Percentiles rank a stretch among this genome's conserved stretches.
Conservation (phyloP, 257 asterid genomes). For the Verbascum thapsus region DNA sequence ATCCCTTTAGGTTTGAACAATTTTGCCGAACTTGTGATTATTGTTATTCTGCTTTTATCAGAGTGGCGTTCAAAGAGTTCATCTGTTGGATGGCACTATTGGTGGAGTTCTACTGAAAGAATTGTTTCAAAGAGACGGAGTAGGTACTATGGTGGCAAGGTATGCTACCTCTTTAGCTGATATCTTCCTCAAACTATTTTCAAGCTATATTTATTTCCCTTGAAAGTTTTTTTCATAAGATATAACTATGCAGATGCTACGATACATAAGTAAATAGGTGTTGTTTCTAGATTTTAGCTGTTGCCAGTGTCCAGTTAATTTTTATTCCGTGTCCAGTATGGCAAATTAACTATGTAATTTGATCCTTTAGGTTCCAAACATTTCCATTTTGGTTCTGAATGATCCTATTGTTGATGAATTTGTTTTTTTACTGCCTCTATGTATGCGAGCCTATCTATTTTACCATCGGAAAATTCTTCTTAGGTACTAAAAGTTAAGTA, state of each 20-base stretch:
- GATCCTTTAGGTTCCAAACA: not conserved
- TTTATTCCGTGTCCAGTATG: not conserved
- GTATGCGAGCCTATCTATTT: no score
- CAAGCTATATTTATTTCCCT: slow-evolving; percentile 5
- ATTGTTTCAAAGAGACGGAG: slow-evolving; percentile 94
- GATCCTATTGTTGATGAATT: not conserved
- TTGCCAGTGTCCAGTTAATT: not conserved
- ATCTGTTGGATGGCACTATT: slow-evolving; percentile 87
- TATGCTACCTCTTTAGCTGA: slow-evolving; percentile 41
- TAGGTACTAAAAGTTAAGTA: no score
- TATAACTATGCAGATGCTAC: not conserved
- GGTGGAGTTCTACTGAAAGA: slow-evolving; percentile 91
- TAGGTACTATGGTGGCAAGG: slow-evolving; percentile 98
- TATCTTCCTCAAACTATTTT: no score
- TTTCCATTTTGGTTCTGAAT: not conserved
- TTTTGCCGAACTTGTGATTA: not conserved
- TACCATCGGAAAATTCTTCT: no score
- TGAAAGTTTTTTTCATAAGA: slow-evolving; percentile 7
- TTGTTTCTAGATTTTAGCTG: not conserved
- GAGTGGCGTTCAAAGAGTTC: slow-evolving; percentile 98
- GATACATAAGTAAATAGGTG: not conserved
- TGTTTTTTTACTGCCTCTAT: no score
- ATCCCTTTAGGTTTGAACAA: not conserved
- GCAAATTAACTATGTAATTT: not conserved
- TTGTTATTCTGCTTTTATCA: slow-evolving; percentile 16